Percentiles rank a stretch among this genome's conserved stretches.
phyloP scores from a whole-genome alignment of 257 asterid species.

The Verbena officinalis region DNA sequence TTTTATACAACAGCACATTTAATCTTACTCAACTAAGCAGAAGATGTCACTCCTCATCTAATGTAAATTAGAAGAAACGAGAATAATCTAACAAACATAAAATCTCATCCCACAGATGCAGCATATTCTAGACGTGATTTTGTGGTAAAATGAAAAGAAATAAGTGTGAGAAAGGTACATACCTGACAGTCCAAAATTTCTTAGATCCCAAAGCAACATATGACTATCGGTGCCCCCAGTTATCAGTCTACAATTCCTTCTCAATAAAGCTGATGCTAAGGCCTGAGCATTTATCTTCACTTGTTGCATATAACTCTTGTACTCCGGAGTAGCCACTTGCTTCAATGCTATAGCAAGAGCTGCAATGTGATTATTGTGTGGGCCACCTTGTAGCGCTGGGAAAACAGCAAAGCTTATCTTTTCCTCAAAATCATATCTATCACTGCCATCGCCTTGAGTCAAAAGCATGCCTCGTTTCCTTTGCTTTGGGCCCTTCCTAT shows the following conservation, averaged over 20 bases:
- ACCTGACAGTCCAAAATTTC: slow-evolving; percentile 83
- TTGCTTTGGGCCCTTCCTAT: slow-evolving; percentile 79
- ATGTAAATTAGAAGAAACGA: neutral
- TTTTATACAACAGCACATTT: neutral
- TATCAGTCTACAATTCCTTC: slow-evolving; percentile 70
- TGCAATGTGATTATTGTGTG: slow-evolving; percentile 93
- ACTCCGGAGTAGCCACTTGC: slow-evolving; percentile 91
- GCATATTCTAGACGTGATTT: neutral
- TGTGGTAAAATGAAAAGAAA: neutral
- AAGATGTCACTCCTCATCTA: neutral
- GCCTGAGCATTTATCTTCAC: slow-evolving; percentile 91
- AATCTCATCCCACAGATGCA: neutral
- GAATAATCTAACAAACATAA: neutral
- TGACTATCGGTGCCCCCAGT: slow-evolving; percentile 95
- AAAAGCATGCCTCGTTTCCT: slow-evolving; percentile 69
- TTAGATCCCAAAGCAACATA: slow-evolving; percentile 89
- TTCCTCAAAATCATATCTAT: slow-evolving; percentile 88
- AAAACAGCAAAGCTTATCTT: slow-evolving; percentile 91
- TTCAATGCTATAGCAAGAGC: slow-evolving; percentile 91
- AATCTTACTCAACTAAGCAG: neutral
- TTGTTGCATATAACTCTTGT: slow-evolving; percentile 80
- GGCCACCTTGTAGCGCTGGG: slow-evolving; percentile 96
- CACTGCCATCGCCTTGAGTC: slow-evolving; percentile 74
- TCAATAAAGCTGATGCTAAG: slow-evolving; percentile 59
- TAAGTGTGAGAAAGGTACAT: slow-evolving; percentile 3